Percentiles rank a stretch among this genome's conserved stretches.
phyloP scores from a whole-genome alignment of 768 basidiomycete genomes.

The Leccinum barrowsii region DNA sequence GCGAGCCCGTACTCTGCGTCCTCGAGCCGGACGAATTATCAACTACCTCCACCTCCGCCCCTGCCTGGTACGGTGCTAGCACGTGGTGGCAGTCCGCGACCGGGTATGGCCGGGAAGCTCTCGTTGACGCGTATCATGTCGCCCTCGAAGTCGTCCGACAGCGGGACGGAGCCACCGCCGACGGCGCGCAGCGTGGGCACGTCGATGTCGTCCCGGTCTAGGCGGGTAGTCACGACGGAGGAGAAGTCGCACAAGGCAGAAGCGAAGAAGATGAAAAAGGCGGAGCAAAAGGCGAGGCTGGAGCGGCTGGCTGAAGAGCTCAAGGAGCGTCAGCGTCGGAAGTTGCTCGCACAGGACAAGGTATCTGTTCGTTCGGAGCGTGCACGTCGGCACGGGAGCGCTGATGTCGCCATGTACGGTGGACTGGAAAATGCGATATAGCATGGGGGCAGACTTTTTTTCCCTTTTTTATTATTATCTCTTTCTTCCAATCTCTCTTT shows the following conservation, averaged over 20 bases:
- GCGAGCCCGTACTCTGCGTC: not conserved
- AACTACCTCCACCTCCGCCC: not conserved
- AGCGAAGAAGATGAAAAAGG: slow-evolving; percentile 42
- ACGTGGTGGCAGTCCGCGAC: not conserved
- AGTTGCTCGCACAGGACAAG: slow-evolving; percentile 27
- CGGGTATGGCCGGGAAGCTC: slow-evolving; percentile 15
- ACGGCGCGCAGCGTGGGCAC: slow-evolving; percentile 20
- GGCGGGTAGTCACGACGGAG: slow-evolving; percentile 33
- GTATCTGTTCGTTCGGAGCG: slow-evolving; percentile 29
- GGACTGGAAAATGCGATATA: slow-evolving; percentile 28
- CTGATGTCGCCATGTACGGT: slow-evolving; percentile 30
- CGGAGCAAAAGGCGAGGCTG: slow-evolving; percentile 36
- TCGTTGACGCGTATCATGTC: slow-evolving; percentile 30
- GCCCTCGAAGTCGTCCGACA: slow-evolving; percentile 10
- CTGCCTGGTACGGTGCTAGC: not conserved
- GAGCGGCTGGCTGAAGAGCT: slow-evolving; percentile 45
- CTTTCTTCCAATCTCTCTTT: not conserved
- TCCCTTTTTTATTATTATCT: not conserved
- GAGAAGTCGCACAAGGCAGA: slow-evolving; percentile 43
- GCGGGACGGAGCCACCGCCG: slow-evolving; percentile 4
- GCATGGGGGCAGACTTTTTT: not conserved
- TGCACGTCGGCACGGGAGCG: slow-evolving; percentile 23
- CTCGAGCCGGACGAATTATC: not conserved
- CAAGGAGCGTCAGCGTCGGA: slow-evolving; percentile 36
- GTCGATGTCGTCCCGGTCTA: slow-evolving; percentile 6